phyloP scores from a whole-genome alignment of 2,329 filamentous ascomycete genomes.

The Aspergillus sp. region DNA sequence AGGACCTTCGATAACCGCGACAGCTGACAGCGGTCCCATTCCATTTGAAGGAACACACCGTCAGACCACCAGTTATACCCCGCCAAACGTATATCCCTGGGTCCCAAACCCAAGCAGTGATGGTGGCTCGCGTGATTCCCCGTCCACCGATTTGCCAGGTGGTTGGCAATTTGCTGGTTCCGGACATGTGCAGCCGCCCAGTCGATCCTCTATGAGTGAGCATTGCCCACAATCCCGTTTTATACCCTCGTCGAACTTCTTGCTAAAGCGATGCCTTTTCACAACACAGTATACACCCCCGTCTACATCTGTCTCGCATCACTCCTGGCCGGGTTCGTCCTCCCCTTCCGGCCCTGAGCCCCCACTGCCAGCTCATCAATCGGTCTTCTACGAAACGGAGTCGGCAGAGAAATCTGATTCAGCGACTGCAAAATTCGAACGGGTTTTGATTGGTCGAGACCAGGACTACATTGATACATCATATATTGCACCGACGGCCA shows the following conservation, averaged over 20 bases:
- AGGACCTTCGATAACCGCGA: conserved; percentile 64
- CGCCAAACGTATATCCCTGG: conserved; percentile 69
- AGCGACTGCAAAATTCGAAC: background rate
- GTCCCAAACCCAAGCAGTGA: conserved; percentile 48
- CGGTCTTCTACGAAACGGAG: conserved; percentile 6
- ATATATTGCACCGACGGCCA: conserved; percentile 20
- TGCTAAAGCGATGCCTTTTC: conserved; percentile 27
- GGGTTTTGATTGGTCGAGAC: background rate
- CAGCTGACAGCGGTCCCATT: conserved; percentile 62
- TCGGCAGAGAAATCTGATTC: background rate
- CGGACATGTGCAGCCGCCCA: conserved; percentile 75
- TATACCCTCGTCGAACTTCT: conserved; percentile 8
- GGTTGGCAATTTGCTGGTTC: conserved; percentile 78
- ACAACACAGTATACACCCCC: conserved; percentile 43
- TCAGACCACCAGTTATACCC: conserved; percentile 48
- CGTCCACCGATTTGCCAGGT: conserved; percentile 60
- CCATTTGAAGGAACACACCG: conserved; percentile 59
- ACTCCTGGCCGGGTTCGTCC: conserved; percentile 44
- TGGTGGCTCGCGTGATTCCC: conserved; percentile 48
- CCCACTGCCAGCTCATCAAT: conserved; percentile 4
- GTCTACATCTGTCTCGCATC: conserved; percentile 53
- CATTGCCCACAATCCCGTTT: conserved; percentile 29
- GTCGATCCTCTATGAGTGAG: conserved; percentile 68
- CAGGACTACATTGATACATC: conserved; percentile 5
- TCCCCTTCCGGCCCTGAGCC: conserved; percentile 49